phyloP scores from a whole-genome alignment of 1,284 basidiomycete genomes.

The Marasmius sp. region DNA sequence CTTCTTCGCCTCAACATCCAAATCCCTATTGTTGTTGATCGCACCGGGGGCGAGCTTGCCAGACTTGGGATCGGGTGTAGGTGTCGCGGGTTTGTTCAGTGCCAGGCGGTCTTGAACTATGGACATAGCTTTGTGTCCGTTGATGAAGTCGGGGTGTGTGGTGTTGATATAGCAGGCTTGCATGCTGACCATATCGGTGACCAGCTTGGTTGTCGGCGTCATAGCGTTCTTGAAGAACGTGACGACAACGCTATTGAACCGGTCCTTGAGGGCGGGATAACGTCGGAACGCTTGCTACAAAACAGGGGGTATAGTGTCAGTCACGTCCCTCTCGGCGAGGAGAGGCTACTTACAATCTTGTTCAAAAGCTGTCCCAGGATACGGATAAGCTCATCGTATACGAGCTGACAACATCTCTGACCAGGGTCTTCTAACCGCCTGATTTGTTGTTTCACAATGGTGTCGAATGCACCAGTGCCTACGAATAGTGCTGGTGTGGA shows the following conservation, averaged over 20 bases:
- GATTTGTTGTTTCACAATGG: constrained; percentile 99
- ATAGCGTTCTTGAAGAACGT: constrained; percentile 95
- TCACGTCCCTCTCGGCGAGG: too few relatives aligned
- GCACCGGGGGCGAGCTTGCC: constrained; percentile 60
- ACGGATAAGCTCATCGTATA: constrained; percentile 96
- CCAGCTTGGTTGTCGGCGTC: constrained; percentile 93
- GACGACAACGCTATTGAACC: constrained; percentile 93
- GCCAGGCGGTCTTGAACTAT: constrained; percentile 86
- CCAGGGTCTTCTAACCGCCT: constrained; percentile 92
- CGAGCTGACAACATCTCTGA: constrained; percentile 90
- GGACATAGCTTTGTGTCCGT: constrained; percentile 94
- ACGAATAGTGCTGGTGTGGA: constrained; percentile 96
- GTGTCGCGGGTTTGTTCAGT: constrained; percentile 70
- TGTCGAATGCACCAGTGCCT: constrained; percentile 94
- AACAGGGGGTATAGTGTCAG: background rate
- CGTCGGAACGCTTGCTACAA: constrained; percentile 89
- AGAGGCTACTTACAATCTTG: constrained; percentile 73
- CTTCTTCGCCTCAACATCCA: constrained; percentile 87
- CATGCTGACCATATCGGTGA: constrained; percentile 93
- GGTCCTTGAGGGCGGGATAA: constrained; percentile 90
- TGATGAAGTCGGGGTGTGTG: constrained; percentile 98
- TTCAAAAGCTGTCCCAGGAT: constrained; percentile 88
- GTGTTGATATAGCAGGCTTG: constrained; percentile 98
- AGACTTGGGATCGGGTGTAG: constrained; percentile 66
- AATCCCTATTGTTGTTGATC: constrained; percentile 91